Base-by-base conservation (phyloP, 176 grass and related monocot genomes). In the Lolium perenne region DNA sequence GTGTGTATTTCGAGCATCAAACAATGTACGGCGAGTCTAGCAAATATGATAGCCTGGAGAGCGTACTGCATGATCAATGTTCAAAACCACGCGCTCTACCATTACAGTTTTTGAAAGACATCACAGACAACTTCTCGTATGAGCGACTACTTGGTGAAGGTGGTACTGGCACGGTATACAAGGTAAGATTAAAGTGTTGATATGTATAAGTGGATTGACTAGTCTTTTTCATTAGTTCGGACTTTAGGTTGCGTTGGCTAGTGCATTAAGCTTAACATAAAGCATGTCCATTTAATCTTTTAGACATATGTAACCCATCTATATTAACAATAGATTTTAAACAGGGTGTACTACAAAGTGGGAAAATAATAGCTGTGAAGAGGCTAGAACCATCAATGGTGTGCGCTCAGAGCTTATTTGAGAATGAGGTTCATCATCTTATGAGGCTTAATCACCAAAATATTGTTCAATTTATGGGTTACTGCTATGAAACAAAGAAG, bases 341-440 rank as follows among this genome's bases (percentile, higher is more conserved):
- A 71, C 69, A 72, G 69, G 69, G 69, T 72, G 69, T 72, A 41
- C 18, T 46, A 12, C 41, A 47, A 47, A 47, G 41, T 14, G 69
- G 69, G 41, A 20, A 72, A 14, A 14, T 22, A 47, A 46, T 72
- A 0, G 69, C 20, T 7, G 69, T 47, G 41, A 72, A 72, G 41
- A 72, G 69, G 20, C 40, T 72, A 7, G 9, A 6, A 11, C 69
- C 69, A 47, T 72, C 41, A 72, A 72, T 72, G 69, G 40, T 72
- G 29, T 29, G 29, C 29, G 29, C 29, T 29, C 29, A 29, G 40
- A 46, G 22, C 7, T 53, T 78, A 57, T 85, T 78, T 69, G 21
- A 78, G 35, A 85, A 85, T 69, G 83, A 78, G 49, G 15, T 69
- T n/a, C 16, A 15, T 6, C 32, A 55, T 57, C 83, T 85, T 26